Conservation (phyloP, 345 rosid species). For the Cardamine occulta region DNA sequence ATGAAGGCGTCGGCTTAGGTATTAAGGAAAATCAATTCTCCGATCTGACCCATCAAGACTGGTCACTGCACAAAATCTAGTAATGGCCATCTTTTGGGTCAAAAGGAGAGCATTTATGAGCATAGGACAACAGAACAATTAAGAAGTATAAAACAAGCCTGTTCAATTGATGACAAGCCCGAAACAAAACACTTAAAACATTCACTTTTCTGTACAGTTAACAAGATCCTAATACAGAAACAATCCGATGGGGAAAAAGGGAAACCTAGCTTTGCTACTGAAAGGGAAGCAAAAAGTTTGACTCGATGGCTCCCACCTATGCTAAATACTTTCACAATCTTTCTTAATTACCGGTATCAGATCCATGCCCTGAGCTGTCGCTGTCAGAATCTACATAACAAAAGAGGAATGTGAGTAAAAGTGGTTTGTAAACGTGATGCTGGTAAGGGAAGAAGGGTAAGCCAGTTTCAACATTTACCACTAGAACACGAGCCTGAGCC, state of each 20-base stretch:
- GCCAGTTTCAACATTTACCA: slow-evolving; percentile 37
- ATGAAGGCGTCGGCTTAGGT: background rate
- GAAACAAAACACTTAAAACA: slow-evolving; percentile 5
- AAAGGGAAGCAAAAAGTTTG: slow-evolving; percentile 33
- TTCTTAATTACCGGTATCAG: slow-evolving; percentile 38
- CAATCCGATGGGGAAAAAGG: slow-evolving; percentile 23
- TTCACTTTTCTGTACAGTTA: slow-evolving; percentile 41
- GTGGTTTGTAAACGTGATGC: slow-evolving; percentile 10
- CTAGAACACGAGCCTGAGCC: slow-evolving; percentile 47
- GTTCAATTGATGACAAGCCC: slow-evolving; percentile 25
- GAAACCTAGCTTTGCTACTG: slow-evolving; percentile 28
- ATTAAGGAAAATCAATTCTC: background rate
- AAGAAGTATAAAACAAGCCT: slow-evolving; percentile 13
- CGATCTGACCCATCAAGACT: slow-evolving; percentile 3
- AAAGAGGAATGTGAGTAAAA: slow-evolving; percentile 14
- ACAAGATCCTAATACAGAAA: slow-evolving; percentile 37
- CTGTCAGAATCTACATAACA: slow-evolving; percentile 43
- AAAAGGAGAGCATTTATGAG: background rate
- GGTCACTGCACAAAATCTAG: background rate
- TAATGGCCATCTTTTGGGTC: background rate
- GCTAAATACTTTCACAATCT: slow-evolving; percentile 40
- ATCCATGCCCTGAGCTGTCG: slow-evolving; percentile 39
- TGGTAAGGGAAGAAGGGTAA: background rate
- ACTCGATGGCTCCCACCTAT: slow-evolving; percentile 31
- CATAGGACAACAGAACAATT: background rate